phyloP scores from a whole-genome alignment of 768 basidiomycete species.

The Ephemerocybe angulata region DNA sequence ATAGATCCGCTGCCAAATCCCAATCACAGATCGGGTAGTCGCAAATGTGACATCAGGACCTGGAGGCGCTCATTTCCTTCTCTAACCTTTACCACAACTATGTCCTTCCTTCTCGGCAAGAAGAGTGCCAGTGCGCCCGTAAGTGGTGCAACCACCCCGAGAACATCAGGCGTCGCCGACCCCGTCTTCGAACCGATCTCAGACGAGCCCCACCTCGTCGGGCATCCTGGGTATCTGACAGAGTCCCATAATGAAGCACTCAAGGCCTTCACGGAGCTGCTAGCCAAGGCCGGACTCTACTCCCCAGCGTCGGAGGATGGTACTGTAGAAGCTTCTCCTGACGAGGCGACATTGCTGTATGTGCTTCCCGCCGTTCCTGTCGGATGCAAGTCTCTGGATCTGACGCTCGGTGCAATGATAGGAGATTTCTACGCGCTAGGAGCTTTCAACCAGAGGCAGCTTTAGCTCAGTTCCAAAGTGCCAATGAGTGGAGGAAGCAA shows the following conservation, averaged over 20 bases:
- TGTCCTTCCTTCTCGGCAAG: not conserved
- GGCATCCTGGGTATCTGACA: conserved; percentile 55
- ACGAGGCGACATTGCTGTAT: conserved; percentile 66
- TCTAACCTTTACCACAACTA: no score
- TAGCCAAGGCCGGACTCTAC: conserved; percentile 53
- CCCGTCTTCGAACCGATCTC: not conserved
- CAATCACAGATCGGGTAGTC: no score
- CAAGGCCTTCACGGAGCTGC: conserved; percentile 47
- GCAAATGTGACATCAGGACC: no score
- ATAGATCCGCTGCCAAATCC: no score
- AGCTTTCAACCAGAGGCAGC: conserved; percentile 61
- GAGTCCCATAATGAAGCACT: conserved; percentile 46
- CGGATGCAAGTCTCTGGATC: not conserved
- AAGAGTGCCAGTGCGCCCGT: not conserved
- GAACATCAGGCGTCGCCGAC: conserved; percentile 1
- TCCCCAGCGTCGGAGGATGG: conserved; percentile 24
- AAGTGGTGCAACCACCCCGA: conserved; percentile 3
- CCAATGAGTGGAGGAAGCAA: conserved; percentile 65
- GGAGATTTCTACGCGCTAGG: conserved; percentile 82
- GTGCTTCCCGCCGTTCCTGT: conserved; percentile 18
- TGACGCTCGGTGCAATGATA: conserved; percentile 27
- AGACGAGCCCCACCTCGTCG: conserved; percentile 28
- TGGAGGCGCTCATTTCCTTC: no score
- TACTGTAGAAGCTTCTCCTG: conserved; percentile 43
- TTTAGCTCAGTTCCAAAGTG: conserved; percentile 63